phyloP scores from a whole-genome alignment of 2,329 filamentous ascomycete genomes.

The Pseudogymnoascus sp. region DNA sequence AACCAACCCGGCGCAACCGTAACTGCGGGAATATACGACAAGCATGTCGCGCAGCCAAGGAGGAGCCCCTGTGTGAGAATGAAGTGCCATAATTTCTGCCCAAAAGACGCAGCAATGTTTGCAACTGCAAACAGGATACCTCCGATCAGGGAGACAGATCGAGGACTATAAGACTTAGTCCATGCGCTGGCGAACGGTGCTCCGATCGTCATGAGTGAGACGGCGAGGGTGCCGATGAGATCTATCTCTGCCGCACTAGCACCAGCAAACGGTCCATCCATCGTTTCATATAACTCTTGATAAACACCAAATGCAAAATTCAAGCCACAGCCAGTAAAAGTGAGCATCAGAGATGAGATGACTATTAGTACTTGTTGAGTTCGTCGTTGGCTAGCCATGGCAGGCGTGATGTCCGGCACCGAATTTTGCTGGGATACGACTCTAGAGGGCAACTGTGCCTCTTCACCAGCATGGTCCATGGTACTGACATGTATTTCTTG shows the following conservation, averaged over 20 bases:
- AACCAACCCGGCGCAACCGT: conserved; percentile 35
- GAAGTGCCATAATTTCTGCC: conserved; percentile 24
- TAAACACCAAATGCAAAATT: conserved; percentile 36
- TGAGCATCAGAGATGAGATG: conserved; percentile 25
- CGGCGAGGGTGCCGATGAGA: conserved; percentile 32
- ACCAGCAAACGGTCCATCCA: conserved; percentile 31
- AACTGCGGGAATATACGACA: conserved; percentile 34
- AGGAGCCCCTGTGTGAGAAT: conserved; percentile 30
- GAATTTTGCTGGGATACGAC: not conserved
- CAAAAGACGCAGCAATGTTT: conserved; percentile 29
- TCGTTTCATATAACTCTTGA: conserved; percentile 32
- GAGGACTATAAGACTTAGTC: conserved; percentile 30
- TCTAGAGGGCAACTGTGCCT: not conserved
- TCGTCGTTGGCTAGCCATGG: not conserved
- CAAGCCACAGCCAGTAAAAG: conserved; percentile 31
- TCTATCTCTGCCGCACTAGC: conserved; percentile 32
- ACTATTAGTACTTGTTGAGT: conserved; percentile 12
- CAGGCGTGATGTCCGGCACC: not conserved
- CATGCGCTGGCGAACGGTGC: conserved; percentile 30
- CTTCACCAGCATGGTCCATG: not conserved
- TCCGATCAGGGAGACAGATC: conserved; percentile 25
- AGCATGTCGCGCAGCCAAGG: conserved; percentile 32
- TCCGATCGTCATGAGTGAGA: conserved; percentile 31
- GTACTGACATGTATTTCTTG: not conserved
- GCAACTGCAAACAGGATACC: conserved; percentile 30